phyloP scores from a whole-genome alignment of 78 protist genomes.

The Speleostelium caveatum region DNA sequence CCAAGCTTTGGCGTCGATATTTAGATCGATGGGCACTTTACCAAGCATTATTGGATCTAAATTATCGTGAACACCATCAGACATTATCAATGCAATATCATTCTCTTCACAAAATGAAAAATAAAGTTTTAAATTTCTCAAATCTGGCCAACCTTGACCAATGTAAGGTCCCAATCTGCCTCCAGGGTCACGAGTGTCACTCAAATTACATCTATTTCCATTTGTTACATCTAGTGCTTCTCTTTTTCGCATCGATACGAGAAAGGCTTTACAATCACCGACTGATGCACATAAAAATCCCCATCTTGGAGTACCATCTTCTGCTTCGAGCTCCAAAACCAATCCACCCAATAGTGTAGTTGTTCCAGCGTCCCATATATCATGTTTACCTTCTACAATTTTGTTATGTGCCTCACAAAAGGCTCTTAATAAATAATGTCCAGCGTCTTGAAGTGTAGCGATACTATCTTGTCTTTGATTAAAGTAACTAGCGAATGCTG shows the following conservation, averaged over 20 bases:
- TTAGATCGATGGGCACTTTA: conserved; percentile 30
- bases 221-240: conserved; percentile 81
- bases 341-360: conserved; percentile 83
- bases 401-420: conserved; percentile 76
- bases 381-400: conserved; percentile 58
- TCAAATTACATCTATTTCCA: conserved; percentile 76
- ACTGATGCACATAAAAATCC: conserved; percentile 78
- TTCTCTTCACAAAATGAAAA: conserved; percentile 73
- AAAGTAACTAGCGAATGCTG: conserved; percentile 61
- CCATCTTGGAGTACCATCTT: conserved; percentile 64
- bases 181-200: conserved; percentile 78
- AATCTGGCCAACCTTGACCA: conserved; percentile 87
- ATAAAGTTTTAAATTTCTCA: conserved; percentile 76
- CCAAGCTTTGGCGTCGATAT: conserved; percentile 39
- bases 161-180: conserved; percentile 86
- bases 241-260: conserved; percentile 1
- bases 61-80: conserved; percentile 86
- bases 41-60: conserved; percentile 82
- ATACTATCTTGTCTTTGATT: conserved; percentile 43
- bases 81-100: conserved; percentile 69
- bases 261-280: conserved; percentile 88
- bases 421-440: conserved; percentile 75
- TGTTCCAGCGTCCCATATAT: conserved; percentile 88
- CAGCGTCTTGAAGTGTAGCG: conserved; percentile 67
- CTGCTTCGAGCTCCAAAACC: conserved; percentile 53